Percentiles rank a stretch among this genome's conserved stretches.
Conservation (phyloP, 805 yeast species). For the Blastobotrys parvus region DNA sequence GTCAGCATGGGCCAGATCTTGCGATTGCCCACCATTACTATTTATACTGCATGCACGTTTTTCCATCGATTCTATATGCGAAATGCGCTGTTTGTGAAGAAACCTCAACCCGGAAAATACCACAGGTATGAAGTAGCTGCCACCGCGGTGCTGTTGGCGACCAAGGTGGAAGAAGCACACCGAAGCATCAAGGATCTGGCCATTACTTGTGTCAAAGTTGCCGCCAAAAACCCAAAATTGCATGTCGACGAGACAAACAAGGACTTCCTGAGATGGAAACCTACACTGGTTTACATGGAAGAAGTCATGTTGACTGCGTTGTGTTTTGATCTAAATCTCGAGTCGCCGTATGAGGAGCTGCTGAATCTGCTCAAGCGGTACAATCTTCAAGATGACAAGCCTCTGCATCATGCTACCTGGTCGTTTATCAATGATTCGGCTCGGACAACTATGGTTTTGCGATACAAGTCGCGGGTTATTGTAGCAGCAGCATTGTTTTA, state of each 20-base stretch:
- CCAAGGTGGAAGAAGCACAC: constrained; percentile 46
- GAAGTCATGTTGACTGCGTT: constrained; percentile 37
- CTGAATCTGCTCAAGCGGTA: not conserved
- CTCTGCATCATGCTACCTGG: too few relatives aligned
- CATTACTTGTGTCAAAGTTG: constrained; percentile 40
- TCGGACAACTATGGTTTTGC: constrained; percentile 28
- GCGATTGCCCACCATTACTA: constrained; percentile 40
- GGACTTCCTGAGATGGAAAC: constrained; percentile 47
- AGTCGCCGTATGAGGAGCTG: constrained; percentile 27
- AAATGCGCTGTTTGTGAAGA: constrained; percentile 33
- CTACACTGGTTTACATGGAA: constrained; percentile 37
- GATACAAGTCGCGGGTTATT: constrained; percentile 24
- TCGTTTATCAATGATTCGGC: constrained; percentile 33
- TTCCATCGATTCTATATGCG: constrained; percentile 48
- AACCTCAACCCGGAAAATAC: too few relatives aligned
- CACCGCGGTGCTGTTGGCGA: constrained; percentile 42
- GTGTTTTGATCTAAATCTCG: constrained; percentile 41
- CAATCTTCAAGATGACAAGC: too few relatives aligned
- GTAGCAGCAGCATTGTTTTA: constrained; percentile 33
- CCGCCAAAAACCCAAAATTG: constrained; percentile 34
- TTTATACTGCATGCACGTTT: constrained; percentile 39
- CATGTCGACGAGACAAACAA: constrained; percentile 37
- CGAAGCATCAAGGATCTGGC: constrained; percentile 42
- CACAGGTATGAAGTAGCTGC: constrained; percentile 38
- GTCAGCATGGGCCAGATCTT: constrained; percentile 37